Conservation (phyloP, 495 filamentous ascomycete genomes). For the Penicillium robsamsonii region DNA sequence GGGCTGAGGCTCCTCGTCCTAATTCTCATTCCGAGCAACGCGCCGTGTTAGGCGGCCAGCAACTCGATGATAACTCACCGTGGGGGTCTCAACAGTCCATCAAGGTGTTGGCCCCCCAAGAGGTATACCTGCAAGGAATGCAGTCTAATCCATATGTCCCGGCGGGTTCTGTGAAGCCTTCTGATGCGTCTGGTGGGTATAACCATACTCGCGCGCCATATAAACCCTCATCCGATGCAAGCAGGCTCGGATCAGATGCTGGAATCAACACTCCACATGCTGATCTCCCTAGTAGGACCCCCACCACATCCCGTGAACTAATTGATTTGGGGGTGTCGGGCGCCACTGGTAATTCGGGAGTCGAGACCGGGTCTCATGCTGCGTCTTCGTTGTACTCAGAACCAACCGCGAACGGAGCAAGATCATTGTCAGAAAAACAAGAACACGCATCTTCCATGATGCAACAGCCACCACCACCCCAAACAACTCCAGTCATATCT, state of each 20-base stretch:
- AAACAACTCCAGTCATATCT: conserved; percentile 20
- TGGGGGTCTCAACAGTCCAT: conserved; percentile 28
- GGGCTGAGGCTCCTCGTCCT: conserved; percentile 8
- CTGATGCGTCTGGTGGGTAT: conserved; percentile 1
- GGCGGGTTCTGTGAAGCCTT: conserved; percentile 16
- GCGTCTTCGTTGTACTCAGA: conserved; percentile 20
- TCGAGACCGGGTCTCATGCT: conserved; percentile 10
- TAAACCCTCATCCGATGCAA: conserved; percentile 14
- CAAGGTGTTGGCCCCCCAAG: conserved; percentile 19
- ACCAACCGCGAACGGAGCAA: conserved; percentile 1
- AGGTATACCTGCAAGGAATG: conserved; percentile 19
- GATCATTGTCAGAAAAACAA: conserved; percentile 1
- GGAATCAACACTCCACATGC: conserved; percentile 25
- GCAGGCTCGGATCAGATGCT: conserved; percentile 21
- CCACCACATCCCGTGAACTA: conserved; percentile 39
- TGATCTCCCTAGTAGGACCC: conserved; percentile 30
- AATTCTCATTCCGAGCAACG: conserved; percentile 1
- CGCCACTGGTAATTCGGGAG: neutral
- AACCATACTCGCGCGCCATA: neutral
- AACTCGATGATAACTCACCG: conserved; percentile 11
- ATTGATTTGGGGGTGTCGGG: conserved; percentile 35
- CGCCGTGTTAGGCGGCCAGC: neutral
- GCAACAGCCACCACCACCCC: conserved; percentile 4
- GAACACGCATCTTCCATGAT: neutral
- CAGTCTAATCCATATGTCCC: conserved; percentile 23